Evolutionary conservation across 2,329 filamentous ascomycete genomes (phyloP).

Genomic region (Diplodia sapinea): DNA sequence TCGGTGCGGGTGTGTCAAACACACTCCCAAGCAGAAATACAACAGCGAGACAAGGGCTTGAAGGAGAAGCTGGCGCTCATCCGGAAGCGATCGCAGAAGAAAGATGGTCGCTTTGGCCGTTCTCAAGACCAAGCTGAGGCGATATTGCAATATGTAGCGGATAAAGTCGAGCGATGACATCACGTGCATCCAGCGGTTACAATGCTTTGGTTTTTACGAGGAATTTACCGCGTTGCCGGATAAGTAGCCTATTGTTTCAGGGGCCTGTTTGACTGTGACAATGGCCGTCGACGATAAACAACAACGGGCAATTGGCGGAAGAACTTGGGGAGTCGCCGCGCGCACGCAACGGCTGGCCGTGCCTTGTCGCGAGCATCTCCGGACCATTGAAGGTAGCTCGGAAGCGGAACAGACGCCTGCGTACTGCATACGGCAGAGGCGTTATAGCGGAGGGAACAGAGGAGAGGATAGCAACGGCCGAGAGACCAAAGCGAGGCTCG

Average conservation of each 20-base stretch:
- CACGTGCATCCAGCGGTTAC: background rate
- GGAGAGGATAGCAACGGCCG: background rate
- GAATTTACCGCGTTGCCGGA: background rate
- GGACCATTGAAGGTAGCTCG: background rate
- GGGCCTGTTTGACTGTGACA: constrained; percentile 15
- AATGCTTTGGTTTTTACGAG: background rate
- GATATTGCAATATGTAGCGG: background rate
- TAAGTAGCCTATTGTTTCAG: constrained; percentile 10
- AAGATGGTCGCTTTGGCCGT: no score
- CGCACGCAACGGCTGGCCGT: background rate
- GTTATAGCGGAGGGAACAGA: background rate
- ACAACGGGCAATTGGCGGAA: constrained; percentile 15
- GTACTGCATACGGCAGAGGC: background rate
- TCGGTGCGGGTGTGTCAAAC: no score
- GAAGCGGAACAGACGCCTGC: background rate
- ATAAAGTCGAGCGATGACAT: background rate
- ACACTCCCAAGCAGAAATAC: no score
- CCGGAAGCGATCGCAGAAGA: background rate
- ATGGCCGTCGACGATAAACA: constrained; percentile 1
- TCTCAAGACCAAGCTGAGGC: background rate
- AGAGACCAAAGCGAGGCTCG: background rate
- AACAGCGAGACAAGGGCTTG: no score
- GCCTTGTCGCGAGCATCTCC: background rate
- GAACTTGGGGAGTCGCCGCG: background rate
- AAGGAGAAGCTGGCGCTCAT: no score